Conservation (phyloP, 495 filamentous ascomycete species). For the Daldinia grandis region DNA sequence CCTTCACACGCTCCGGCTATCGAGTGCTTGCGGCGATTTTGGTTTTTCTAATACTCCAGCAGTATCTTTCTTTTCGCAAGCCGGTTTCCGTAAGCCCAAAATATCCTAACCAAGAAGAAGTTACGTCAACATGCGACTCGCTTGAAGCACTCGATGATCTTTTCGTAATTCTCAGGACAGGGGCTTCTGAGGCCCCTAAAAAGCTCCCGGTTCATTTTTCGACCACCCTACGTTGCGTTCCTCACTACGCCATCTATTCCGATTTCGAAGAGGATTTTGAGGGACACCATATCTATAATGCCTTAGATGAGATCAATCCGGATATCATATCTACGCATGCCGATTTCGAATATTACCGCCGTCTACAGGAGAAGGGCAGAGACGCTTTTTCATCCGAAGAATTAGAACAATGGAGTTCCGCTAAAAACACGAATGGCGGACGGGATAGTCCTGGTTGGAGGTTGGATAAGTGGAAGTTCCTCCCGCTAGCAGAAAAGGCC, state of each 20-base stretch:
- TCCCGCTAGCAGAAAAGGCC: conserved; percentile 65
- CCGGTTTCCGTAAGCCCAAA: background rate
- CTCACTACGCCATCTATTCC: conserved; percentile 60
- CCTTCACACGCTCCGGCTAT: conserved; percentile 21
- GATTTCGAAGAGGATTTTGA: conserved; percentile 56
- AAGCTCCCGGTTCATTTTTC: conserved; percentile 60
- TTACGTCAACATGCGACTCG: conserved; percentile 25
- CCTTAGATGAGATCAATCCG: conserved; percentile 43
- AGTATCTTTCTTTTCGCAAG: conserved; percentile 28
- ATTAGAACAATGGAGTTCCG: conserved; percentile 38
- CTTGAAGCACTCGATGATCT: conserved; percentile 45
- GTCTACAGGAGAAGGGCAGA: conserved; percentile 40
- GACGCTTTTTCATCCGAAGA: conserved; percentile 40
- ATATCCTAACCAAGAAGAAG: background rate
- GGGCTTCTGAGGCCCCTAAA: conserved; percentile 56
- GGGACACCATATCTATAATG: conserved; percentile 53
- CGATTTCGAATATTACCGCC: conserved; percentile 49
- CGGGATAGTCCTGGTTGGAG: conserved; percentile 57
- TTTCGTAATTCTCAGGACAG: conserved; percentile 57
- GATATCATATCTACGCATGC: conserved; percentile 42
- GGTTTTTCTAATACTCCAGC: conserved; percentile 26
- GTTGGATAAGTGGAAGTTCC: conserved; percentile 73
- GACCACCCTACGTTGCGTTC: conserved; percentile 54
- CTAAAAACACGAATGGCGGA: conserved; percentile 43
- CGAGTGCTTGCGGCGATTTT: conserved; percentile 24